Conservation (phyloP, 1,284 basidiomycete species). For the Cystodermella granulosa region DNA sequence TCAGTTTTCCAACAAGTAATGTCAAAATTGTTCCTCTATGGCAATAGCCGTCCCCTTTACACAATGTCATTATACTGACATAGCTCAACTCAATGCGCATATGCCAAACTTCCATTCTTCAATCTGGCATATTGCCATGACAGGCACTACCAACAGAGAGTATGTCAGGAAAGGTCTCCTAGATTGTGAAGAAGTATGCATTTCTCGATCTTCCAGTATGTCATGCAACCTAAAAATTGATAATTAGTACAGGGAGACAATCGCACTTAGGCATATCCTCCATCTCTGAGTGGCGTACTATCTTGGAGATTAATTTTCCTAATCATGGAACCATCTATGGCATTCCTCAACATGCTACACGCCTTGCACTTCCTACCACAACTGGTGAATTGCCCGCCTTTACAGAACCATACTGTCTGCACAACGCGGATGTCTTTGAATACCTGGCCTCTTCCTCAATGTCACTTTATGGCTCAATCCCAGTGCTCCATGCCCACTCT, state of each 20-base stretch:
- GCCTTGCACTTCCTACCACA: constrained; percentile 83
- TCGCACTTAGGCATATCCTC: constrained; percentile 63
- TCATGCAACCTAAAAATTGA: constrained; percentile 8
- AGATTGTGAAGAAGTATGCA: constrained; percentile 57
- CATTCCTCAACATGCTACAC: constrained; percentile 94
- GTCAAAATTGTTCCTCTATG: constrained; percentile 70
- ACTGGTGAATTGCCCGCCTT: constrained; percentile 66
- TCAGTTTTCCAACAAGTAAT: constrained; percentile 59
- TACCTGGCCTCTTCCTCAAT: constrained; percentile 89
- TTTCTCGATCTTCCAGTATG: constrained; percentile 1
- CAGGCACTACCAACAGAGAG: constrained; percentile 51
- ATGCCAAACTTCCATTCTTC: constrained; percentile 68
- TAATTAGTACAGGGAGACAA: constrained; percentile 66
- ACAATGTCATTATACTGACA: not conserved
- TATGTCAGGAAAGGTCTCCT: constrained; percentile 52
- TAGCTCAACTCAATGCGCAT: constrained; percentile 48
- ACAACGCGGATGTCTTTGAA: constrained; percentile 97
- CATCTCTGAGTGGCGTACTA: no score
- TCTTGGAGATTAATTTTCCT: constrained; percentile 92
- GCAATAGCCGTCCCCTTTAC: constrained; percentile 41
- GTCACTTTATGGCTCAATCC: constrained; percentile 88
- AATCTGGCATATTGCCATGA: constrained; percentile 66
- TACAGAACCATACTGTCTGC: constrained; percentile 90
- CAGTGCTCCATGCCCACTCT: constrained; percentile 90
- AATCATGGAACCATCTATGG: constrained; percentile 87